Base-by-base conservation (phyloP, 2,329 filamentous ascomycete species). In the Microcera coccophila region DNA sequence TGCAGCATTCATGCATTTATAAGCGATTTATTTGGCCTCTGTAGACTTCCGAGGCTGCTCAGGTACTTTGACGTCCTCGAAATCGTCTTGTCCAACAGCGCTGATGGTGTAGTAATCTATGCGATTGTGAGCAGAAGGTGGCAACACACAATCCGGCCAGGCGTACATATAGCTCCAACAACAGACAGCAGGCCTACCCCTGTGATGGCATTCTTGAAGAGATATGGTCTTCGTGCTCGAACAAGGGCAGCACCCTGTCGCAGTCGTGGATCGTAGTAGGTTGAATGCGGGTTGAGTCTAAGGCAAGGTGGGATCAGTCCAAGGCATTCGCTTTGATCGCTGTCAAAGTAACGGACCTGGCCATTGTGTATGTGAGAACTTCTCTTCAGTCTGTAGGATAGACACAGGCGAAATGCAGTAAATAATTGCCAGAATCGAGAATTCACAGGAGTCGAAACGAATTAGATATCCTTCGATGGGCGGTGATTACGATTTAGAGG, bases 41-140 rank as follows among this genome's bases (percentile, higher is more conserved):
- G 69, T 59, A n/a, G 71, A 65, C 46, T 75, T 69, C 38, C 69
- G 65, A 36, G 87, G 84, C 39, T 78, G 73, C 63, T 88, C 86
- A 20, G 93, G 93, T 28, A 97, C 84, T 63, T 89, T 84, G 57
- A 97, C 90, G 63, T 98, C 93, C 44, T 90, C 87, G 71, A 98
- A 98, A 54, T 96, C 88, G 67, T 97, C 93, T 69, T 97, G 93
- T 33, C 91, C 89, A 61, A 98, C 87, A 41, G 88, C 89, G 53
- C 75, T 79, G 62, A 98, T 85, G 4, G 78, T 81, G 61, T 81
- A 81, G 54, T 69, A 69, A 58, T 81, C 78, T 81, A 43, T 35
- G 4, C 14, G 14, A 34, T 4, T 33, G 38, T 32, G n/a, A 15
- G 19, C 26, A 42, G 60, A 43, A 59, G 55, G 41, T 26, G 32